Evolutionary conservation across 805 yeast genomes (phyloP).

Genomic region (Monosporozyma unispora): DNA sequence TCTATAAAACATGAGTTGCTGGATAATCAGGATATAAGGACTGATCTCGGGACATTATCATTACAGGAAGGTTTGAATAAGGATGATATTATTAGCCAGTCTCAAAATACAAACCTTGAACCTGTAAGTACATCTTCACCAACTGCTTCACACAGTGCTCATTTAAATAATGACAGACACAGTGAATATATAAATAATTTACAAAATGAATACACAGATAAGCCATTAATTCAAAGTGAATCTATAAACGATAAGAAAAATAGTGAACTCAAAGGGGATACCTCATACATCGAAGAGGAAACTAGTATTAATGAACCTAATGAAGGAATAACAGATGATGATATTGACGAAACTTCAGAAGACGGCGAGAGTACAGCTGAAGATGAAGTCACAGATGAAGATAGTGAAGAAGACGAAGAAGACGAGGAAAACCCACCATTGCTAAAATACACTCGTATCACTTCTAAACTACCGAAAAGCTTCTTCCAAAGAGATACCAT

Average conservation of each 20-base stretch:
- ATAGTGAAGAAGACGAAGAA: slow-evolving; percentile 30
- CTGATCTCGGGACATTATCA: neutral
- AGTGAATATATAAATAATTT: too few species aligned
- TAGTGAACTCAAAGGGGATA: neutral
- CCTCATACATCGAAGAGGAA: neutral
- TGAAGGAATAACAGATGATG: slow-evolving; percentile 10
- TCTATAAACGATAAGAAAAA: neutral
- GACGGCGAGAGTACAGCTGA: slow-evolving; percentile 16
- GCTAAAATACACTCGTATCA: slow-evolving; percentile 64
- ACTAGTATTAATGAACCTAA: slow-evolving; percentile 13
- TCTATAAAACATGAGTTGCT: neutral
- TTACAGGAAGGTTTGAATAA: neutral
- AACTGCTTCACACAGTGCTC: too few species aligned
- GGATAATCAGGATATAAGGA: neutral
- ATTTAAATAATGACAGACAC: neutral
- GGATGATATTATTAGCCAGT: too few species aligned
- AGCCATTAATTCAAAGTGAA: neutral
- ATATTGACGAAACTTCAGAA: slow-evolving; percentile 8
- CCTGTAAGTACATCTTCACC: too few species aligned
- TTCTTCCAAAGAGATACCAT: slow-evolving; percentile 72
- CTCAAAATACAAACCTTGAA: neutral
- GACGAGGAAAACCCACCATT: slow-evolving; percentile 51
- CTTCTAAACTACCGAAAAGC: slow-evolving; percentile 53
- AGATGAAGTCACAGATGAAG: slow-evolving; percentile 22
- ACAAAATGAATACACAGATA: too few species aligned